phyloP scores from a whole-genome alignment of 345 rosid species.

The Eucalyptus cloeziana region DNA sequence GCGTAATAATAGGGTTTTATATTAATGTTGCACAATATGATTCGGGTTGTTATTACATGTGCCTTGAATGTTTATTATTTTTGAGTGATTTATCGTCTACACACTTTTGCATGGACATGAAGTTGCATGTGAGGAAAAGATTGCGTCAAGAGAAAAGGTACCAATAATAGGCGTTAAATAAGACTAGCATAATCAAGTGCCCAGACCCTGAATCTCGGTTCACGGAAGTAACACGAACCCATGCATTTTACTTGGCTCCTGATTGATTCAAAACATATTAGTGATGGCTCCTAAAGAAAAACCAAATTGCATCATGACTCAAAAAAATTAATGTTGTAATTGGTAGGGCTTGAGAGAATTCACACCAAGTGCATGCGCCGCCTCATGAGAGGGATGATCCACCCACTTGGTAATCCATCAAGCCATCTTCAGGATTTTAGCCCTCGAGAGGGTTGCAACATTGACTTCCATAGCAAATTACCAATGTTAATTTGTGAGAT shows the following conservation, averaged over 20 bases:
- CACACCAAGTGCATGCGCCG: fast-evolving
- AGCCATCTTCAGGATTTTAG: neutral
- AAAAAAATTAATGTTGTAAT: neutral
- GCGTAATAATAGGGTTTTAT: neutral
- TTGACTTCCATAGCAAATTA: neutral
- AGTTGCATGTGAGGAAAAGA: neutral
- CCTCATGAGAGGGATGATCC: neutral
- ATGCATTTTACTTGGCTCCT: neutral
- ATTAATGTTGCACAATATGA: neutral
- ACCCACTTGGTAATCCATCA: neutral
- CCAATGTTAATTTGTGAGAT: neutral
- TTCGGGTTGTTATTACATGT: neutral
- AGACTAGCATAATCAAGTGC: neutral
- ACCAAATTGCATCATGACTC: neutral
- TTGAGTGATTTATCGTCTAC: neutral
- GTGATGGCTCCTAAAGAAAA: neutral
- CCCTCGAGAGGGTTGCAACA: neutral
- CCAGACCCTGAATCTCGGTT: fast-evolving
- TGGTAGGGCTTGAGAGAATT: neutral
- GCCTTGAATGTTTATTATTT: neutral
- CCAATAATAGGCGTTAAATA: neutral
- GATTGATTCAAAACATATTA: fast-evolving
- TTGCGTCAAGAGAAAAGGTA: neutral
- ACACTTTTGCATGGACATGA: neutral
- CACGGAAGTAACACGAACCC: neutral